Conservation (phyloP, 305 asterid genomes). For the Salvia sclarea region DNA sequence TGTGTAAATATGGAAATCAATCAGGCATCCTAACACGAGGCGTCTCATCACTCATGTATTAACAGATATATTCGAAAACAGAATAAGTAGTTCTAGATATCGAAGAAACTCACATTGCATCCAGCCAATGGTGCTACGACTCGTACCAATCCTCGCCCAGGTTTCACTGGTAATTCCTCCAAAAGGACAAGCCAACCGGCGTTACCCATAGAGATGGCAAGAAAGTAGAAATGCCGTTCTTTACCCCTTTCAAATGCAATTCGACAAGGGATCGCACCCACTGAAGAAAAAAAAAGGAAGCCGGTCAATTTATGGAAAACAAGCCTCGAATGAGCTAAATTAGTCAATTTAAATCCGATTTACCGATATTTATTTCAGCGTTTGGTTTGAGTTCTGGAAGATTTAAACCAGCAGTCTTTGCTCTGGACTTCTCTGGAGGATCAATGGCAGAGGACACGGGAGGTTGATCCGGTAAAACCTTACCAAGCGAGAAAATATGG, state of each 20-base stretch:
- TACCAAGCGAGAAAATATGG: constrained; percentile 73
- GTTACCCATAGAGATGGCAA: constrained; percentile 68
- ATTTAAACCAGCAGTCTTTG: constrained; percentile 64
- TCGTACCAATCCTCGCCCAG: constrained; percentile 69
- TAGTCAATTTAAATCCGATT: constrained; percentile 29
- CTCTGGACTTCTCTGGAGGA: constrained; percentile 64
- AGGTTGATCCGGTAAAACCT: constrained; percentile 84
- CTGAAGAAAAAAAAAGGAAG: constrained; percentile 47
- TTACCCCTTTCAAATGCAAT: constrained; percentile 98
- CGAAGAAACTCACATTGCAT: constrained; percentile 75
- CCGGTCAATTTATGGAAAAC: constrained; percentile 27
- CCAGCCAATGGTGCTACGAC: constrained; percentile 91
- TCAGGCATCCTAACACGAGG: neutral
- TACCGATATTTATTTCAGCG: constrained; percentile 79
- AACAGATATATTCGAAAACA: constrained; percentile 2
- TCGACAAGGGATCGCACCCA: constrained; percentile 85
- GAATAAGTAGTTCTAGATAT: neutral
- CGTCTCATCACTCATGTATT: neutral
- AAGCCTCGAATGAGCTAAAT: constrained; percentile 19
- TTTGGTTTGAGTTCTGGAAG: constrained; percentile 66
- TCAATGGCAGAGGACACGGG: constrained; percentile 55
- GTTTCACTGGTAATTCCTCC: constrained; percentile 66
- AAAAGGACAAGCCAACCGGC: constrained; percentile 92
- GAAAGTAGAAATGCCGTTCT: constrained; percentile 79
- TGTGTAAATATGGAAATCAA: constrained; percentile 8